phyloP scores from a whole-genome alignment of 2,329 filamentous ascomycete species.

The Aureobasidium subglaciale region DNA sequence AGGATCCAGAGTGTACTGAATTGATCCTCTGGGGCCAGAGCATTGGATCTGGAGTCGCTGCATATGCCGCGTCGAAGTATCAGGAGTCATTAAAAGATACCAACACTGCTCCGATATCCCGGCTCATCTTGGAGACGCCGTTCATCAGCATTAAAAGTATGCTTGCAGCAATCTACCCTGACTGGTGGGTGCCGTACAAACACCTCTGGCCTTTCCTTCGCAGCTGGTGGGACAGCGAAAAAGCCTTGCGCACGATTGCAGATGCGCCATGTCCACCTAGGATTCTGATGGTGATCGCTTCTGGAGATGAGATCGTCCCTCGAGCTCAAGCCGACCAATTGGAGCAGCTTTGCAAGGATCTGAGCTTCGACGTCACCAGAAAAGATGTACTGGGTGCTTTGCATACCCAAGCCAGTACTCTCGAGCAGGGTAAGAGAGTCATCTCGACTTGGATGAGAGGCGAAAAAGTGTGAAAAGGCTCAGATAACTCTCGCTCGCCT shows the following conservation, averaged over 20 bases:
- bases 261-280: conserved; percentile 16
- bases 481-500: neutral
- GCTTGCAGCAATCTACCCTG: conserved; percentile 65
- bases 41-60: conserved; percentile 65
- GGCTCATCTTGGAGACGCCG: conserved; percentile 66
- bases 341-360: conserved; percentile 32
- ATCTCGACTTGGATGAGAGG: conserved; percentile 26
- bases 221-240: conserved; percentile 47
- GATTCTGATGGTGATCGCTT: conserved; percentile 51
- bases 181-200: conserved; percentile 71
- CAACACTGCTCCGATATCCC: conserved; percentile 25
- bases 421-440: conserved; percentile 35
- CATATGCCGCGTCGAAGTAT: conserved; percentile 48
- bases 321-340: conserved; percentile 50
- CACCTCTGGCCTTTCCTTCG: conserved; percentile 68
- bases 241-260: conserved; percentile 35
- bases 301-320: conserved; percentile 51
- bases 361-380: conserved; percentile 31
- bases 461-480: neutral
- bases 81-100: conserved; percentile 24
- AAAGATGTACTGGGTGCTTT: conserved; percentile 40
- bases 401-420: conserved; percentile 43
- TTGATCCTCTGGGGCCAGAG: conserved; percentile 71
- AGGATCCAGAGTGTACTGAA: conserved; percentile 28
- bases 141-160: conserved; percentile 65